phyloP scores from a whole-genome alignment of 495 filamentous ascomycete species.

The Podospora comata region DNA sequence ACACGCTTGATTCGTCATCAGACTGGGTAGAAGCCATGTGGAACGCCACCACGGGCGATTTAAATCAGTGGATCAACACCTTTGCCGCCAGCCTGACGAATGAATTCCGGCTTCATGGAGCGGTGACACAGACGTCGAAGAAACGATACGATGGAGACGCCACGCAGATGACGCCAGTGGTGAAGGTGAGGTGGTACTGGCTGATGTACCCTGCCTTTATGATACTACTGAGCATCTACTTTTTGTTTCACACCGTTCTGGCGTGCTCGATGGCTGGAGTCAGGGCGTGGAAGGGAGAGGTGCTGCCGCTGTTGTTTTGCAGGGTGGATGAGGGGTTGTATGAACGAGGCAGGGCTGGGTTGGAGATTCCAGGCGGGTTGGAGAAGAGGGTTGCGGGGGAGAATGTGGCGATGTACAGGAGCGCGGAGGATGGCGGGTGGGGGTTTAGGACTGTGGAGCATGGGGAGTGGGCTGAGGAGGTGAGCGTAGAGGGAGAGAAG shows the following conservation, averaged over 20 bases:
- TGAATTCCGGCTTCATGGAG: conserved; percentile 33
- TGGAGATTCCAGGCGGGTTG: conserved; percentile 38
- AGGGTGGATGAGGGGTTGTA: conserved; percentile 35
- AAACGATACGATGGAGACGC: conserved; percentile 31
- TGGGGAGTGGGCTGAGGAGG: neutral
- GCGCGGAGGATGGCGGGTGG: neutral
- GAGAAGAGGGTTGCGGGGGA: conserved; percentile 30
- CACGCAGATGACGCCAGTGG: conserved; percentile 30
- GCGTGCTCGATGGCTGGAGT: conserved; percentile 33
- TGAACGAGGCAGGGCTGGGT: conserved; percentile 31
- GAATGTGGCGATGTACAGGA: conserved; percentile 33
- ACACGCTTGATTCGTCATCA: conserved; percentile 32
- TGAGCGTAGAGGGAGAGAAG: neutral
- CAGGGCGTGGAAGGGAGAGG: conserved; percentile 39
- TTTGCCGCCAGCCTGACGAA: conserved; percentile 36
- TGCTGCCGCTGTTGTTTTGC: conserved; percentile 40
- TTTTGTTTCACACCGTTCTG: conserved; percentile 35
- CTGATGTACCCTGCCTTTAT: conserved; percentile 37
- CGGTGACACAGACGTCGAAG: neutral
- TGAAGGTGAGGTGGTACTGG: conserved; percentile 40
- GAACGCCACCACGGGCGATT: conserved; percentile 27
- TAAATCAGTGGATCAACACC: conserved; percentile 31
- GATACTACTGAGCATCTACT: conserved; percentile 34
- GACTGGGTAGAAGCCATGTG: conserved; percentile 42
- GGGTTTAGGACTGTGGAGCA: conserved; percentile 22